Percentiles rank a stretch among this genome's conserved stretches.
phyloP scores from a whole-genome alignment of 768 basidiomycete genomes.

The Russula emetica region DNA sequence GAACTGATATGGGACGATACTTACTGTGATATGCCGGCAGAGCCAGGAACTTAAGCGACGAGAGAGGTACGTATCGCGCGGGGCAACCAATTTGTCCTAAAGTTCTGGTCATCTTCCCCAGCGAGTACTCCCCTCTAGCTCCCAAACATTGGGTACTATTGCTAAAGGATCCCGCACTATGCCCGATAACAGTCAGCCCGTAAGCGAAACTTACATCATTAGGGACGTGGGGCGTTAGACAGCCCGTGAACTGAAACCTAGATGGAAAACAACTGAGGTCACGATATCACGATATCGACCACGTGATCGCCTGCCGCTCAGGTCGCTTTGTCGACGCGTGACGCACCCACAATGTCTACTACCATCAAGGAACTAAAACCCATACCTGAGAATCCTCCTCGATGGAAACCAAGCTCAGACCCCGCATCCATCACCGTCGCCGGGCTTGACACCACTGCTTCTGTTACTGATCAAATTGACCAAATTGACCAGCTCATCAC shows the following conservation, averaged over 20 bases:
- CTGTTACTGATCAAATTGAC: conserved; percentile 79
- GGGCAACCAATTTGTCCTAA: not conserved
- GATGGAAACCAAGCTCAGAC: conserved; percentile 65
- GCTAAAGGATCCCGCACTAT: not conserved
- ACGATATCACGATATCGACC: too few relatives aligned
- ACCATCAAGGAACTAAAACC: conserved; percentile 32
- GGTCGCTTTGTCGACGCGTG: not conserved
- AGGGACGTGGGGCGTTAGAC: not conserved
- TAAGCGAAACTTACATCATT: not conserved
- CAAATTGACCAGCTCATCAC: conserved; percentile 96
- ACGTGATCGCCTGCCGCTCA: not conserved
- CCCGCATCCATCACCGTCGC: conserved; percentile 62
- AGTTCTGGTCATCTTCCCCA: not conserved
- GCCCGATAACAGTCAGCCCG: not conserved
- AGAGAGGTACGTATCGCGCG: not conserved
- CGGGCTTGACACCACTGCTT: conserved; percentile 65
- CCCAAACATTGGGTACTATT: not conserved
- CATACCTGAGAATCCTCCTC: conserved; percentile 56
- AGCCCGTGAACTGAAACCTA: not conserved
- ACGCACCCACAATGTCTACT: not conserved
- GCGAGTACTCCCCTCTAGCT: not conserved
- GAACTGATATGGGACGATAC: not conserved
- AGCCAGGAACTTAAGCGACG: not conserved
- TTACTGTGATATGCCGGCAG: not conserved
- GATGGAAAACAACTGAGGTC: not conserved